Percentiles rank a stretch among this genome's conserved stretches.
These are phyloP conservation scores for Penicillium sp. DNA, from an alignment of 2,329 filamentous ascomycete species.

Conservation along the genomic window DNA sequence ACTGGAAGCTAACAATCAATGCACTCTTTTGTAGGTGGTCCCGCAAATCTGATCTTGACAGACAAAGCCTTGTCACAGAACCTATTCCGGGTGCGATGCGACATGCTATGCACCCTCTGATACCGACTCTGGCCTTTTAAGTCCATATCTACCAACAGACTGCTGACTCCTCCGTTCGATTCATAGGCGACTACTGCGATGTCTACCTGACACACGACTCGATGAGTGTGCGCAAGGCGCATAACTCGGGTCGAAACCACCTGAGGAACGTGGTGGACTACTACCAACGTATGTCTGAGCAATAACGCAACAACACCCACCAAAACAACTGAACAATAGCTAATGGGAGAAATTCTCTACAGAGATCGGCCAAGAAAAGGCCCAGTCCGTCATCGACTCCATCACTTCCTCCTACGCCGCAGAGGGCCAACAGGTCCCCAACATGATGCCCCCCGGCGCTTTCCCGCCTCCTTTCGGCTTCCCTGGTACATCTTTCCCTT, in stretches of 20 bases:
- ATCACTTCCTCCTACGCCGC: slow-evolving; percentile 95
- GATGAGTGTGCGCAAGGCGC: slow-evolving; percentile 98
- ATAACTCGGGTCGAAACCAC: slow-evolving; percentile 95
- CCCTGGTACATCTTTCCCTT: slow-evolving; percentile 50
- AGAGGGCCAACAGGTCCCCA: slow-evolving; percentile 82
- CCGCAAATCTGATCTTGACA: background rate
- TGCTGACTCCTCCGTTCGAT: slow-evolving; percentile 11
- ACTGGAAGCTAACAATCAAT: slow-evolving; percentile 39
- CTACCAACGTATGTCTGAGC: slow-evolving; percentile 70
- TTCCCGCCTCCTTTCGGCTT: slow-evolving; percentile 61
- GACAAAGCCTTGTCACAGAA: background rate
- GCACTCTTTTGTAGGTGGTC: slow-evolving; percentile 67
- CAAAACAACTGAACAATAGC: background rate
- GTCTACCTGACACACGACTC: slow-evolving; percentile 99
- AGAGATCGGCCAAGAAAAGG: slow-evolving; percentile 99
- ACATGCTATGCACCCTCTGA: background rate
- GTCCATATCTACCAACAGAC: background rate
- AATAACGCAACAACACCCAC: background rate
- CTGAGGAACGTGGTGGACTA: slow-evolving; percentile 97
- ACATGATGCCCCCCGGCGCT: slow-evolving; percentile 61
- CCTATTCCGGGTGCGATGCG: slow-evolving; percentile 6
- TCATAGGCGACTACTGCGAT: slow-evolving; percentile 89
- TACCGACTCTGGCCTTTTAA: background rate
- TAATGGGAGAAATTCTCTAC: slow-evolving; percentile 11
- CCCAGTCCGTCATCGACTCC: slow-evolving; percentile 95